Evolutionary conservation across 768 basidiomycete species (phyloP), one percentile per base, ranked within the genome.

Genomic region (Amanita brunnescens): DNA sequence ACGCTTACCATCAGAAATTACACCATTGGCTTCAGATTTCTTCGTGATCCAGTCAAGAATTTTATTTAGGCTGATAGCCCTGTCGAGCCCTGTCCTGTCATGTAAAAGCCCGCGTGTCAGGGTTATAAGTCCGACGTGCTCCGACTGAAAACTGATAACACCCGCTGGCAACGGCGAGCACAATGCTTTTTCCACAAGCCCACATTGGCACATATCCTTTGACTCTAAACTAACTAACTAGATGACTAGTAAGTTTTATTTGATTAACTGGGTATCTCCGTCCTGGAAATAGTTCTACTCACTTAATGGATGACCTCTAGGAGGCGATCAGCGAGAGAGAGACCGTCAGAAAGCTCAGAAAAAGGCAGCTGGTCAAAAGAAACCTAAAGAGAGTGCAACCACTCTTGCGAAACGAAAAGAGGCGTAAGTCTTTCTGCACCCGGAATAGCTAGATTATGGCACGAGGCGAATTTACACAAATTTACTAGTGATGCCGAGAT

Each of bases 281-380:
- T 55, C 43, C 26, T 57, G 52, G 45, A 46, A 46, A 46, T 59
- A 43, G 37, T 35, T 52, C 53, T 52, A 57, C 61, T 62, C 52
- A 62, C 62, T 59, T 42, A 52, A 53, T 37, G 46, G 35, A n/a
- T 53, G 13, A 18, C 55, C 56, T 59, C 32, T 59, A 90, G 88
- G 88, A 60, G 88, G 88, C 58, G 88, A 91, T 63, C 87, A 90
- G 65, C 79, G 88, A 47, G 88, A 91, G 6, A 74, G 69, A 65
- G 88, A 85, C 65, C 85, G 88, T 57, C 66, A 69, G 18, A 83
- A 80, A 63, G 81, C 85, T 12, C 80, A 81, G 70, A 91, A 91
- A 72, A 89, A 87, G 67, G 66, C 70, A 12, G 67, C 70, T 6
- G 49, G 56, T 12, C 67, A 67, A 47, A 84, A 82, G 66, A 86